Conservation (phyloP, 805 yeast species). For the Starmerella riodocensis region DNA sequence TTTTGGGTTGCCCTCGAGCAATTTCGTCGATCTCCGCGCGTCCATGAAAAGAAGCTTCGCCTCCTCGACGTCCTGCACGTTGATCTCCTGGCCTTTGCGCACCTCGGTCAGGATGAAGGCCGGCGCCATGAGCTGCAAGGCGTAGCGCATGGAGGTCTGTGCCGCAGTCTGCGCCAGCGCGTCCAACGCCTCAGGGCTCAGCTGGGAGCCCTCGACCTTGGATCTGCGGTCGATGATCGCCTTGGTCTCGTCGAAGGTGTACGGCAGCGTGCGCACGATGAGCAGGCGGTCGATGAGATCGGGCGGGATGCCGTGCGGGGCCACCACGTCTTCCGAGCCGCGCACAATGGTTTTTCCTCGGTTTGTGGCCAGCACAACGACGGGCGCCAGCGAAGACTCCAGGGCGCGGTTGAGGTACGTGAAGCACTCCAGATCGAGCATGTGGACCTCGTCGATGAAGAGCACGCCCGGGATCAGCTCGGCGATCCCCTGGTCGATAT, state of each 20-base stretch:
- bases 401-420: slow-evolving; percentile 88
- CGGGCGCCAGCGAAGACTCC: slow-evolving; percentile 83
- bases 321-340: slow-evolving; percentile 69
- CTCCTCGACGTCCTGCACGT: slow-evolving; percentile 64
- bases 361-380: slow-evolving; percentile 91
- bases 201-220: slow-evolving; percentile 55
- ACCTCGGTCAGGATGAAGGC: slow-evolving; percentile 71
- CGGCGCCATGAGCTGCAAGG: slow-evolving; percentile 82
- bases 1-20: slow-evolving; percentile 35
- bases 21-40: slow-evolving; percentile 63
- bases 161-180: slow-evolving; percentile 61
- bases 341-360: slow-evolving; percentile 84
- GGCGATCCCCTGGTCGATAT: slow-evolving; percentile 96
- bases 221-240: slow-evolving; percentile 76
- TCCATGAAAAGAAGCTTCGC: slow-evolving; percentile 74
- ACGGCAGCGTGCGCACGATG: slow-evolving; percentile 86
- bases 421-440: slow-evolving; percentile 95
- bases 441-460: slow-evolving; percentile 95
- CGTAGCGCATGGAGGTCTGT: slow-evolving; percentile 74
- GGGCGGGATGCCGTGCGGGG: slow-evolving; percentile 96
- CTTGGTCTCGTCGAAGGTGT: slow-evolving; percentile 66
- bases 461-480: slow-evolving; percentile 95
- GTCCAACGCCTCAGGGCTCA: slow-evolving; percentile 58
- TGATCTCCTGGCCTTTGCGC: slow-evolving; percentile 55
- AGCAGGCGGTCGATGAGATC: slow-evolving; percentile 84